Percentiles rank a stretch among this genome's conserved stretches.
These are phyloP conservation scores for Hypoxylon cercidicola DNA, from an alignment of 495 filamentous ascomycete species.

Conservation along the genomic window DNA sequence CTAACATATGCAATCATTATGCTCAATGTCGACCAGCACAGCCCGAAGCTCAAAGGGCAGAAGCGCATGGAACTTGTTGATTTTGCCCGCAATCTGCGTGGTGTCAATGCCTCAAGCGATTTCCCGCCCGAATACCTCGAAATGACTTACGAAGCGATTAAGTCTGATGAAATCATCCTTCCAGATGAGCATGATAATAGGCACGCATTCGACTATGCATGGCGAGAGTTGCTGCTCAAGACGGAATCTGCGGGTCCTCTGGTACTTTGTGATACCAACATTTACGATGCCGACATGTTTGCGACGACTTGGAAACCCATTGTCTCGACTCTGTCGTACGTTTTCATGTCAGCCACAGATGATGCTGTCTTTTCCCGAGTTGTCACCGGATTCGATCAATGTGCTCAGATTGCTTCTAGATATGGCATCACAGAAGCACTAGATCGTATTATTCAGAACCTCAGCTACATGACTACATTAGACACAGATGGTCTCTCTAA, in stretches of 20 bases:
- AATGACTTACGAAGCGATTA: slow-evolving; percentile 90
- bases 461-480: slow-evolving; percentile 90
- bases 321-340: slow-evolving; percentile 93
- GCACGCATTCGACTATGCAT: slow-evolving; percentile 95
- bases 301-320: slow-evolving; percentile 94
- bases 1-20: slow-evolving; percentile 97
- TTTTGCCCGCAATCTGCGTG: slow-evolving; percentile 88
- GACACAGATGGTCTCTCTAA: slow-evolving; percentile 78
- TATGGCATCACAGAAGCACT: slow-evolving; percentile 86
- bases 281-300: slow-evolving; percentile 98
- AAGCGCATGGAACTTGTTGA: slow-evolving; percentile 83
- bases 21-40: slow-evolving; percentile 94
- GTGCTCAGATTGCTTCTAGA: slow-evolving; percentile 89
- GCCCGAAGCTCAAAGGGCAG: slow-evolving; percentile 83
- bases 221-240: slow-evolving; percentile 93
- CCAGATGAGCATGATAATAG: slow-evolving; percentile 97
- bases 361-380: slow-evolving; percentile 96
- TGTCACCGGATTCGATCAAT: slow-evolving; percentile 94
- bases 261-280: slow-evolving; percentile 86
- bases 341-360: slow-evolving; percentile 98
- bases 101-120: slow-evolving; percentile 85
- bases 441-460: slow-evolving; percentile 88
- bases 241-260: slow-evolving; percentile 78
- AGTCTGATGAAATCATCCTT: slow-evolving; percentile 91
- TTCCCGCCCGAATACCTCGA: slow-evolving; percentile 88